Evolutionary conservation across 306 rosid species (phyloP), one percentile per base, ranked within the genome.

Genomic region (Datisca glomerata): DNA sequence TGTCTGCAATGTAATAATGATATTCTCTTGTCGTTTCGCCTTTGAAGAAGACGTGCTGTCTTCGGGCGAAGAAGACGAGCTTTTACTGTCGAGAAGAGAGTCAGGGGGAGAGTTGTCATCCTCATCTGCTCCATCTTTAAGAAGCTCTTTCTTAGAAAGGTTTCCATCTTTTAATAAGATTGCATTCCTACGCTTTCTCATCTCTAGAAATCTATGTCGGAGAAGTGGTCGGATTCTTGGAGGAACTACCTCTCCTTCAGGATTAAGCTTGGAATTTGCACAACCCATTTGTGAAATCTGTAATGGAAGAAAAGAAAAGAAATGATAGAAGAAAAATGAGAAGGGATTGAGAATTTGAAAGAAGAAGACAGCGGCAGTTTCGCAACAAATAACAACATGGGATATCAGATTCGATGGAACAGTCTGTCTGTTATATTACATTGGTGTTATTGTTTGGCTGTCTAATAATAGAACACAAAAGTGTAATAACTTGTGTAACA

Each of bases 111-210:
- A 63, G 24, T 9, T 42, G 0, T 6, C 18, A 35, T 55, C 67
- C 5, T 58, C 70, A 21, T 53, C 52, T 19, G 12, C 57, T 8
- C 17, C 44, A 12, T 64, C 43, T n/a, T 46, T 68, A 40, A 78
- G 58, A 0, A 78, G 57, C 44, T 57, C 21, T 58, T 75, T 86
- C 47, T 66, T 66, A 1, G 94, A 78, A 37, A 32, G 45, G 8
- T 66, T 45, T n/a, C 23, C 14, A 31, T 47, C 29, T 27, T 5
- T 37, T 1, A 72, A 37, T 15, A 18, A 13, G 36, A 2, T 25
- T 31, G 31, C 51, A 14, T 27, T 55, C 17, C 25, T 19, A 17
- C 66, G 55, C 32, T 37, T 59, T 22, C 15, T 69, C 6, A 72
- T 31, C 41, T 79, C 85, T 32, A 64, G 66, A 1, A 51, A 28